phyloP scores from a whole-genome alignment of 139 green algal genomes.

The Tetradesmus lagerheimii region DNA sequence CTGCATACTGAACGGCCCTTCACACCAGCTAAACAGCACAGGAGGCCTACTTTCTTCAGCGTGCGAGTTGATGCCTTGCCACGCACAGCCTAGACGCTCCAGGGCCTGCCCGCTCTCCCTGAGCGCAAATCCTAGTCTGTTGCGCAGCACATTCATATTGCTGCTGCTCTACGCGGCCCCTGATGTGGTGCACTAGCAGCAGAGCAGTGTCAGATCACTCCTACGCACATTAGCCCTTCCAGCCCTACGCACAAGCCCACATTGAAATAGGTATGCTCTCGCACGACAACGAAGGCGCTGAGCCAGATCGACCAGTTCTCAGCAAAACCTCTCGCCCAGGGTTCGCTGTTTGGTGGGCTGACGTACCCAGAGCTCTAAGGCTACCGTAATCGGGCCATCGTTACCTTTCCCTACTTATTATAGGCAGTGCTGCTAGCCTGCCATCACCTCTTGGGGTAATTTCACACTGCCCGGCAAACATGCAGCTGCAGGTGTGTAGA shows the following conservation, averaged over 20 bases:
- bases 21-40: not conserved
- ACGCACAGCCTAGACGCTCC: slow-evolving; percentile 85
- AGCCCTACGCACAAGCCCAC: not conserved
- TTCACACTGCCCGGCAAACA: not conserved
- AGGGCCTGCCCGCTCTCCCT: slow-evolving; percentile 95
- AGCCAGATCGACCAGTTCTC: not conserved
- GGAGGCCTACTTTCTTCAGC: slow-evolving; percentile 84
- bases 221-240: slow-evolving; percentile 23
- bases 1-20: not conserved
- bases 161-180: not conserved
- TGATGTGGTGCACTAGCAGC: not conserved
- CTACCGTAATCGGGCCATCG: not conserved
- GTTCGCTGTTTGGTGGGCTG: not conserved
- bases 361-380: not conserved
- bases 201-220: slow-evolving; percentile 12
- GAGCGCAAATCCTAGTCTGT: slow-evolving; percentile 84
- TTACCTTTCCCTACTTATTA: not conserved
- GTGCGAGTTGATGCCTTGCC: slow-evolving; percentile 92
- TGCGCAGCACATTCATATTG: slow-evolving; percentile 64
- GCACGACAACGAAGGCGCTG: not conserved
- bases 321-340: slow-evolving; percentile 2
- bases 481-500: not conserved
- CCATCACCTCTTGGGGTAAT: not conserved
- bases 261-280: not conserved
- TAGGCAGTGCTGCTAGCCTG: not conserved